Base-by-base conservation (phyloP, 495 filamentous ascomycete species). In the Lentithecium fluviatile region DNA sequence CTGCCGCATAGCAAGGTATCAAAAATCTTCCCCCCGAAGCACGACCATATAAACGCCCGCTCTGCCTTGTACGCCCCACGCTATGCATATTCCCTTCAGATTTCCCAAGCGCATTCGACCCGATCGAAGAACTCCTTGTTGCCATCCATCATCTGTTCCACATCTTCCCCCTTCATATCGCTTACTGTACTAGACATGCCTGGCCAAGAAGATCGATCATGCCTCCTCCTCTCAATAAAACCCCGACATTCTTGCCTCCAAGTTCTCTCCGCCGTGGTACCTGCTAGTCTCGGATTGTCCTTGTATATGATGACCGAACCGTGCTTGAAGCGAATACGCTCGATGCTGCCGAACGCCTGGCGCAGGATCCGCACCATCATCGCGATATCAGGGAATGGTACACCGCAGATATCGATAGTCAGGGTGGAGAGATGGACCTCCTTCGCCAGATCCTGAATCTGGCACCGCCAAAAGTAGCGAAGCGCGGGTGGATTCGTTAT, bases 381-480 rank as follows among this genome's bases (percentile, higher is more conserved):
- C 3, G 60, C 52, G 13, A 63, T 15, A 34, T 56, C 46, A 1
- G 19, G n/a, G 8, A 6, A 8, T 6, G 32, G 26, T 21, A 57
- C 42, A 13, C 20, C 10, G 15, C 13, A 12, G 46, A 63, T 36
- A 32, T 63, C 60, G n/a, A 63, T 52, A 13, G 4, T 47, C 24
- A 63, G 40, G 4, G 47, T 21, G 15, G 43, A 34, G 6, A 63
- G 60, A 40, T 58, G 52, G 7, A 63, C 52, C 24, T 56, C 53
- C 17, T 36, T 19, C 5, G 26, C 45, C 1, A 57, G 26, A 19
- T 63, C 60, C 19, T 38, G 52, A 19, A 63, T 56, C 29, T 63
- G 52, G 37, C 60, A 63, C 7, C 60, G 52, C 60, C 60, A 63
- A 2, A 63, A n/a, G 37, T 57, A 57, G 24, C 56, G 52, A 13